A percentile compares a stretch with the other conserved stretches of the same genome.
Evolutionary conservation across 805 yeast species (phyloP).

Genomic region (Candida sakaeoensis): DNA sequence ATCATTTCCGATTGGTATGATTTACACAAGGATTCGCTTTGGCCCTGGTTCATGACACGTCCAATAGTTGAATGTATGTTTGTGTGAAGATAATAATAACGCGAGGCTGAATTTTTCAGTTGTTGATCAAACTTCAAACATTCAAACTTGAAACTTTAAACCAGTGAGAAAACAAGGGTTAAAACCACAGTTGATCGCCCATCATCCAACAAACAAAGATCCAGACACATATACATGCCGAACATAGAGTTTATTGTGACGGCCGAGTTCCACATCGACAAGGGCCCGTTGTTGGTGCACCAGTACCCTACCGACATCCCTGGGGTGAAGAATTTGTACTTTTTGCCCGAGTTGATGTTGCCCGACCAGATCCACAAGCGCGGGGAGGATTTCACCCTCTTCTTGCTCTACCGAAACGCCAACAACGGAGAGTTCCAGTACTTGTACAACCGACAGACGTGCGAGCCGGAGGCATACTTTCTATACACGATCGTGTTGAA

Average conservation of each 20-base stretch:
- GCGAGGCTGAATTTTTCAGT: not conserved
- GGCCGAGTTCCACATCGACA: slow-evolving; percentile 75
- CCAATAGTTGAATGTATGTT: not conserved
- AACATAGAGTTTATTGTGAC: slow-evolving; percentile 58
- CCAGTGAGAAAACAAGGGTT: too few species aligned
- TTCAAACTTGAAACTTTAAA: too few species aligned
- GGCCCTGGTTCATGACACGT: too few species aligned
- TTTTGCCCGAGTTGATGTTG: slow-evolving; percentile 54
- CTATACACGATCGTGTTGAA: slow-evolving; percentile 54
- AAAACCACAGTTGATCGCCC: too few species aligned
- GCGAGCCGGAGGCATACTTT: slow-evolving; percentile 45
- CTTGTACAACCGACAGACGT: slow-evolving; percentile 23
- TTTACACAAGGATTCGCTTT: too few species aligned
- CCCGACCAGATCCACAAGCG: slow-evolving; percentile 59
- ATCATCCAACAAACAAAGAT: too few species aligned
- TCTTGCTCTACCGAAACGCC: slow-evolving; percentile 47
- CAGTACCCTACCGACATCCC: slow-evolving; percentile 39
- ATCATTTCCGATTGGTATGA: not conserved
- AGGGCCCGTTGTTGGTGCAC: slow-evolving; percentile 63
- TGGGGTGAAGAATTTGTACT: slow-evolving; percentile 31
- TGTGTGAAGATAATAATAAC: not conserved
- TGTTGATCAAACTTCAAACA: too few species aligned
- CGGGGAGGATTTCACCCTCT: slow-evolving; percentile 55
- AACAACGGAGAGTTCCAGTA: slow-evolving; percentile 38
- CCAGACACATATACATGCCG: slow-evolving; percentile 9